phyloP scores from a whole-genome alignment of 768 basidiomycete species.

The Panus rudis region DNA sequence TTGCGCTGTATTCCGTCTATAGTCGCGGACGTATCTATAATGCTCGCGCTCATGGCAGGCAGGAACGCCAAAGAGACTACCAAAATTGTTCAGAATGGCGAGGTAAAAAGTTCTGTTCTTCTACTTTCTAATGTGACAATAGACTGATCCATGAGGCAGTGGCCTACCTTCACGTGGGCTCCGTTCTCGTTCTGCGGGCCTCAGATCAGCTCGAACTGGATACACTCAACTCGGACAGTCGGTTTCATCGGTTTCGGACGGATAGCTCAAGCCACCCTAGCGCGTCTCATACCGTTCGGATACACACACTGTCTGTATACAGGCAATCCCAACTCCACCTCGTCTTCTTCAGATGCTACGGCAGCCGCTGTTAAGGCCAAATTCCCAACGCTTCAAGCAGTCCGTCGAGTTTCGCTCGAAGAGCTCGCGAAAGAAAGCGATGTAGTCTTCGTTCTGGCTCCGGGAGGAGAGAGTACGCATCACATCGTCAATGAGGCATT shows the following conservation, averaged over 20 bases:
- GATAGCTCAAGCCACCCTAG: conserved; percentile 80
- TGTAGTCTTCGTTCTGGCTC: conserved; percentile 77
- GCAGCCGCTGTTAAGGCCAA: conserved; percentile 18
- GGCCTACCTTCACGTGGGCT: conserved; percentile 73
- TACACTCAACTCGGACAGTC: conserved; percentile 53
- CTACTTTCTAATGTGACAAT: neutral
- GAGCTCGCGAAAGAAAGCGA: conserved; percentile 76
- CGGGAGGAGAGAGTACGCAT: conserved; percentile 62
- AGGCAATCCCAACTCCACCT: conserved; percentile 44
- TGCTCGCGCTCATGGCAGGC: conserved; percentile 91
- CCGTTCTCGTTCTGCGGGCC: conserved; percentile 85
- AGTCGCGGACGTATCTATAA: conserved; percentile 88
- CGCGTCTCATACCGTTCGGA: conserved; percentile 77
- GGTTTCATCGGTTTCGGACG: conserved; percentile 96
- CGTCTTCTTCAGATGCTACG: conserved; percentile 22
- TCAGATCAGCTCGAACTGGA: conserved; percentile 53
- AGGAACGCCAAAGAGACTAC: conserved; percentile 67
- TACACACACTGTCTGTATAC: conserved; percentile 68
- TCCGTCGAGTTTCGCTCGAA: conserved; percentile 55
- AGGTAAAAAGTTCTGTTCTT: conserved; percentile 34
- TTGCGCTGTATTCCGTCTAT: neutral
- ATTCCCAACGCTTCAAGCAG: conserved; percentile 23
- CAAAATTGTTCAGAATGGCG: conserved; percentile 58
- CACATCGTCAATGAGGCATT: conserved; percentile 70
- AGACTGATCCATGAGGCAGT: conserved; percentile 53